Evolutionary conservation across 345 rosid genomes (phyloP).

Genomic region (Hibiscus mutabilis): DNA sequence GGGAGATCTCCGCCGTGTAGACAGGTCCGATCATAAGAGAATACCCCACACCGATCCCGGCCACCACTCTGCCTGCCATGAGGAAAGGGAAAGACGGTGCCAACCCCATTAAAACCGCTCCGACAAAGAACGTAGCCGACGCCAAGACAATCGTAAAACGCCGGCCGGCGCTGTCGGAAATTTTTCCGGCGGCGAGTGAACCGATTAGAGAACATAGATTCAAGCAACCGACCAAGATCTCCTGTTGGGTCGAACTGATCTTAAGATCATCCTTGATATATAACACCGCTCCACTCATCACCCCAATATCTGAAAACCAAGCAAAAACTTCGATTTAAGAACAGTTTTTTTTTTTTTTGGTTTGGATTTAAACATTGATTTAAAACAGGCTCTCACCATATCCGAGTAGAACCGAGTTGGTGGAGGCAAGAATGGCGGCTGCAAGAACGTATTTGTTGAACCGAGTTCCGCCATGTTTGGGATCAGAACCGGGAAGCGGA

Average conservation of each 20-base stretch:
- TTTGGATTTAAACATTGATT: not conserved
- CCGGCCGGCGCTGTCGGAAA: constrained; percentile 52
- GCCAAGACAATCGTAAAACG: constrained; percentile 51
- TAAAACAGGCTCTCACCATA: constrained; percentile 36
- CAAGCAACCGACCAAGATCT: constrained; percentile 50
- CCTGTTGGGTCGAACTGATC: constrained; percentile 37
- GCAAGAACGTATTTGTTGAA: constrained; percentile 47
- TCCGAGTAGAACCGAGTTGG: constrained; percentile 49
- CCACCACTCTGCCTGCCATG: constrained; percentile 45
- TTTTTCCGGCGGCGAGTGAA: constrained; percentile 44
- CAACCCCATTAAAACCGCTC: constrained; percentile 49
- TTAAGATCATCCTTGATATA: constrained; percentile 39
- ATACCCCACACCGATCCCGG: constrained; percentile 54
- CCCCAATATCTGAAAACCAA: constrained; percentile 41
- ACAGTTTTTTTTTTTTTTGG: too few relatives aligned
- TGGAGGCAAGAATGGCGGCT: constrained; percentile 50
- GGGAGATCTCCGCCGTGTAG: constrained; percentile 46
- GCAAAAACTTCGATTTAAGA: not conserved
- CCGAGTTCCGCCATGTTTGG: constrained; percentile 3
- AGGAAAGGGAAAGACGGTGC: constrained; percentile 42
- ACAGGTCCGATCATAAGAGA: constrained; percentile 62
- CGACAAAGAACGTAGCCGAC: constrained; percentile 38
- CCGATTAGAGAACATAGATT: constrained; percentile 52
- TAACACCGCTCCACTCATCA: constrained; percentile 60
- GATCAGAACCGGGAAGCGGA: constrained; percentile 20